phyloP scores from a whole-genome alignment of 2,329 filamentous ascomycete species.

The Pezicula carpinea region DNA sequence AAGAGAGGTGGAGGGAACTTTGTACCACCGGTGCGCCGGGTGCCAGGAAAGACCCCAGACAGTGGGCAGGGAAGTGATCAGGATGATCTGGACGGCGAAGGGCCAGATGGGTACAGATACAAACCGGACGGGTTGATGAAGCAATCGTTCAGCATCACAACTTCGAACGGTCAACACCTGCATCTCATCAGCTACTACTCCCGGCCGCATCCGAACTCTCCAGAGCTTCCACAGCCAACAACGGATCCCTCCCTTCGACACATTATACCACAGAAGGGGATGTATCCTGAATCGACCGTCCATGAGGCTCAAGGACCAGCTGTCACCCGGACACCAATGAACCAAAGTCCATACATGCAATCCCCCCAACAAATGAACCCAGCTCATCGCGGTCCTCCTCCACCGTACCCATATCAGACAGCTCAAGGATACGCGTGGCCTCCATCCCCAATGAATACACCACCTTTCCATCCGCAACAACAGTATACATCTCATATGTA shows the following conservation, averaged over 20 bases:
- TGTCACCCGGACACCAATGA: constrained; percentile 71
- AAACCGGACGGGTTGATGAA: constrained; percentile 98
- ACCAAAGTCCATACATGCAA: constrained; percentile 39
- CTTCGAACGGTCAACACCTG: constrained; percentile 81
- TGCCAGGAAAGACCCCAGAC: constrained; percentile 74
- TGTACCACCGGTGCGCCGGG: constrained; percentile 49
- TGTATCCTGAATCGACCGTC: constrained; percentile 95
- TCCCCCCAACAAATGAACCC: constrained; percentile 37
- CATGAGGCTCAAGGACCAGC: constrained; percentile 80
- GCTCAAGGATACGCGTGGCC: constrained; percentile 47
- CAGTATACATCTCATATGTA: constrained; percentile 32
- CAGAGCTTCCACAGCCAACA: constrained; percentile 75
- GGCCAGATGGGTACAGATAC: constrained; percentile 85
- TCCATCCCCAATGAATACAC: constrained; percentile 50
- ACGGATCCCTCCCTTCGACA: constrained; percentile 74
- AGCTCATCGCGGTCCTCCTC: constrained; percentile 31
- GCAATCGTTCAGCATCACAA: constrained; percentile 99
- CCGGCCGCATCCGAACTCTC: constrained; percentile 66
- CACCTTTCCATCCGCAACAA: constrained; percentile 36
- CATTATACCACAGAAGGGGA: constrained; percentile 84
- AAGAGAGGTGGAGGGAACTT: constrained; percentile 81
- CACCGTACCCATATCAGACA: constrained; percentile 32
- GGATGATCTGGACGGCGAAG: constrained; percentile 64
- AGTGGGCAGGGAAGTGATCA: constrained; percentile 78
- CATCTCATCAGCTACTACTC: constrained; percentile 98